A percentile compares a stretch with the other conserved stretches of the same genome.
phyloP scores from a whole-genome alignment of 257 asterid species.

The Solanum infundibuliforme region DNA sequence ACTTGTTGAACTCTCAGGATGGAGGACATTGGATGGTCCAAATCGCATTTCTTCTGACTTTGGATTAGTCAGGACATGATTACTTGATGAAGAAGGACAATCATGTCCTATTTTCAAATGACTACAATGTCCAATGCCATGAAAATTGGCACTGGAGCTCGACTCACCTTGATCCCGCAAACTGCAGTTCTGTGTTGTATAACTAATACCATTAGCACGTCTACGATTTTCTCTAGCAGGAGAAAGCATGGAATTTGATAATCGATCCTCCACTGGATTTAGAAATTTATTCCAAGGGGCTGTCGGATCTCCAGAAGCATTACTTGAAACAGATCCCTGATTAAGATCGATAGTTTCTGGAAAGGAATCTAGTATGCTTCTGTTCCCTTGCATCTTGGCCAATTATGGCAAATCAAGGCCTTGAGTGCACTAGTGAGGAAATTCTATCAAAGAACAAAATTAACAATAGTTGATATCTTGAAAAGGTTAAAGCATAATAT shows the following conservation, averaged over 20 bases:
- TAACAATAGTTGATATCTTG: background rate
- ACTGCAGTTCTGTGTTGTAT: conserved; percentile 21
- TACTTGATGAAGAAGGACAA: conserved; percentile 45
- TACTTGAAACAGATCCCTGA: conserved; percentile 53
- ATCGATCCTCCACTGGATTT: conserved; percentile 53
- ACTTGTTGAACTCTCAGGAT: conserved; percentile 6
- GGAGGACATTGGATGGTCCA: conserved; percentile 24
- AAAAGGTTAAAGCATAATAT: background rate
- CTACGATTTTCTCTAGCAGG: conserved; percentile 22
- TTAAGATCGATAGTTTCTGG: conserved; percentile 70
- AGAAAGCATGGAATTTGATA: conserved; percentile 35
- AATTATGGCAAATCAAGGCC: background rate
- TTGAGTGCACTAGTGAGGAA: background rate
- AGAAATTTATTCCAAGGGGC: conserved; percentile 35
- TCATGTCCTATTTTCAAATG: conserved; percentile 28
- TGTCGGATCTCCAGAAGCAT: conserved; percentile 36
- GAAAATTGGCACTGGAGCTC: conserved; percentile 46
- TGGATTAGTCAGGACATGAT: conserved; percentile 24
- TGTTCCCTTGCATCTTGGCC: conserved; percentile 49
- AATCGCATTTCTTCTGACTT: conserved; percentile 37
- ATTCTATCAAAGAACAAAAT: background rate
- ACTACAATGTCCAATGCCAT: conserved; percentile 13
- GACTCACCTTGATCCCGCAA: conserved; percentile 75
- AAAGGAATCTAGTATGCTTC: conserved; percentile 54
- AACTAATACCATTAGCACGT: conserved; percentile 16